Conservation (phyloP, 768 basidiomycete genomes). For the Tylopilus plumbeoviolaceoides region DNA sequence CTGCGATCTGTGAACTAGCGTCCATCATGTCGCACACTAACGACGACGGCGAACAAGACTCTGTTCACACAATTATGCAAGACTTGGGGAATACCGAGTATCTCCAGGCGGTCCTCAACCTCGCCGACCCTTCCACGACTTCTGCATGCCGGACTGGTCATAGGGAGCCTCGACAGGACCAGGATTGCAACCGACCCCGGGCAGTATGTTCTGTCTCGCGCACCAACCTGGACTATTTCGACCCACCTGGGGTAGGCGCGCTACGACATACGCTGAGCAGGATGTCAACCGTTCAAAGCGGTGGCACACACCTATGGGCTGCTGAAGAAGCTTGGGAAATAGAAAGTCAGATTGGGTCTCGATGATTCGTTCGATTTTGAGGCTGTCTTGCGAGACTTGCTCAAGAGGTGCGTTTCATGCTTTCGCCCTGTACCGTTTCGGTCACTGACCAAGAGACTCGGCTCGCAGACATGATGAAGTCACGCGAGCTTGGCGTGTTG, state of each 20-base stretch:
- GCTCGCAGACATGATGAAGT: conserved; percentile 39
- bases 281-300: conserved; percentile 12
- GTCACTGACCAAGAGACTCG: background rate
- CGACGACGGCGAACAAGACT: conserved; percentile 1
- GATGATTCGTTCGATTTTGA: conserved; percentile 33
- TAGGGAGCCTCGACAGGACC: background rate
- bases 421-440: background rate
- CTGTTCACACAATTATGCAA: conserved; percentile 3
- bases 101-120: conserved; percentile 9
- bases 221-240: conserved; percentile 49
- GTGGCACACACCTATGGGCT: background rate
- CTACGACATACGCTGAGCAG: conserved; percentile 17
- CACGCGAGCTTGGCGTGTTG: conserved; percentile 55
- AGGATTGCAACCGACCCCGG: background rate
- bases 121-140: conserved; percentile 1
- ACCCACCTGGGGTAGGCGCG: conserved; percentile 43
- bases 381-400: conserved; percentile 20
- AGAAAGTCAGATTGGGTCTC: background rate
- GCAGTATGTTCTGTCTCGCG: conserved; percentile 22
- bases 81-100: conserved; percentile 13
- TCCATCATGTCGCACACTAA: conserved; percentile 9
- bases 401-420: conserved; percentile 20
- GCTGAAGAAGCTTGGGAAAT: background rate
- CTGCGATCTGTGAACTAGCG: background rate
- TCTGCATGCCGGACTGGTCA: background rate